Conservation (phyloP, 2,329 filamentous ascomycete genomes). For the Pezicula neosporulosa region DNA sequence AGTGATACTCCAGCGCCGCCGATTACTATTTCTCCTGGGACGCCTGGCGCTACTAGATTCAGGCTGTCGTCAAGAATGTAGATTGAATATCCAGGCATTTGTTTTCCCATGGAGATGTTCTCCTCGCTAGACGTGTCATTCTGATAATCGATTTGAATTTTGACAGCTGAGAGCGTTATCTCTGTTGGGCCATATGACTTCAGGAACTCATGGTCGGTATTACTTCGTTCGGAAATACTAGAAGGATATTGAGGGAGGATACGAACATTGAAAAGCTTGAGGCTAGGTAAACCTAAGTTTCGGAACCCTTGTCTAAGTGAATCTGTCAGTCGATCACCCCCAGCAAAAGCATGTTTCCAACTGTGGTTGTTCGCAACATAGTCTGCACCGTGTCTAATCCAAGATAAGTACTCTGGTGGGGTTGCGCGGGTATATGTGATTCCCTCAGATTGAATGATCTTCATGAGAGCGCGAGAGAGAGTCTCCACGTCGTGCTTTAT, state of each 20-base stretch:
- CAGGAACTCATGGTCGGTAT: neutral
- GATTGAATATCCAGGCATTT: neutral
- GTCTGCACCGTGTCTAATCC: too few relatives aligned
- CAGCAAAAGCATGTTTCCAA: too few relatives aligned
- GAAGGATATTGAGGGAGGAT: neutral
- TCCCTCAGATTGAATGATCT: too few relatives aligned
- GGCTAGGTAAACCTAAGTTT: too few relatives aligned
- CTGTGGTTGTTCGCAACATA: too few relatives aligned
- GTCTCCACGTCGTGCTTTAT: too few relatives aligned
- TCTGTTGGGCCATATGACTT: neutral
- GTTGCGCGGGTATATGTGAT: too few relatives aligned
- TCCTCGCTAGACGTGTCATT: neutral
- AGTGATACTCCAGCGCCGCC: conserved; percentile 30
- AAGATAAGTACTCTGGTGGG: too few relatives aligned
- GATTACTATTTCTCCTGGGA: conserved; percentile 38
- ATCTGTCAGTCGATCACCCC: too few relatives aligned
- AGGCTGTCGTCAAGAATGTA: conserved; percentile 36
- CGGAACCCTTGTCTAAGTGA: too few relatives aligned
- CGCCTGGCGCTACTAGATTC: conserved; percentile 32
- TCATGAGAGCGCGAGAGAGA: too few relatives aligned
- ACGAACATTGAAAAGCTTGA: neutral
- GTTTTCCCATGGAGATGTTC: neutral
- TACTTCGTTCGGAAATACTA: neutral
- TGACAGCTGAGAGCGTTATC: neutral
- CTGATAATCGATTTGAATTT: neutral